Evolutionary conservation across 1,284 basidiomycete genomes (phyloP).

Genomic region (Takashimella tepidaria): DNA sequence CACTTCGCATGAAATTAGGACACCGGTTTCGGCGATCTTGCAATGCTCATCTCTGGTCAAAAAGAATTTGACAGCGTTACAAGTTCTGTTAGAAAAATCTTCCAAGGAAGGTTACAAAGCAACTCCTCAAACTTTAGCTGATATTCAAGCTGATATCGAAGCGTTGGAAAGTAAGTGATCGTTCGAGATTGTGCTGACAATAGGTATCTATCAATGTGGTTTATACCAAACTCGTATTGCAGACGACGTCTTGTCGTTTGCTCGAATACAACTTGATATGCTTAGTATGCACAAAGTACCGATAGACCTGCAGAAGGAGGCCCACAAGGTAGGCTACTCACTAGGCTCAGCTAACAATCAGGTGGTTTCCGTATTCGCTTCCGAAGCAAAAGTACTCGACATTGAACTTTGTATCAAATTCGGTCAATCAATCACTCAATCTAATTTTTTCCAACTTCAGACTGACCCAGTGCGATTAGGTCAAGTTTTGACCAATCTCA

Average conservation of each 20-base stretch:
- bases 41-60: conserved; percentile 44
- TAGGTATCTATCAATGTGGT: conserved; percentile 41
- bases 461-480: conserved; percentile 46
- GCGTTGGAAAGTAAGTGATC: conserved; percentile 32
- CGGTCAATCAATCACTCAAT: conserved; percentile 24
- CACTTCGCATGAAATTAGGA: conserved; percentile 45
- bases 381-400: conserved; percentile 37
- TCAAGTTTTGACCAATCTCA: conserved; percentile 42
- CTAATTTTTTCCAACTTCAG: conserved; percentile 29
- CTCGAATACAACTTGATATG: conserved; percentile 47
- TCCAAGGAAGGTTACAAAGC: conserved; percentile 30
- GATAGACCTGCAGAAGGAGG: conserved; percentile 42
- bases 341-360: neutral
- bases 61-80: conserved; percentile 38
- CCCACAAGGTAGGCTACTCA: conserved; percentile 27
- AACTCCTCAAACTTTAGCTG: conserved; percentile 30
- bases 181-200: neutral
- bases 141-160: conserved; percentile 46
- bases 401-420: conserved; percentile 31
- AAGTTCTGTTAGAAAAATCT: conserved; percentile 28
- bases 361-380: conserved; percentile 32
- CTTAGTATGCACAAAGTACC: conserved; percentile 39
- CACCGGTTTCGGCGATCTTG: conserved; percentile 43
- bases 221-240: conserved; percentile 49
- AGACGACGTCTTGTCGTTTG: conserved; percentile 48